Conservation (phyloP, 495 filamentous ascomycete genomes). For the Pyronema omphalodes region DNA sequence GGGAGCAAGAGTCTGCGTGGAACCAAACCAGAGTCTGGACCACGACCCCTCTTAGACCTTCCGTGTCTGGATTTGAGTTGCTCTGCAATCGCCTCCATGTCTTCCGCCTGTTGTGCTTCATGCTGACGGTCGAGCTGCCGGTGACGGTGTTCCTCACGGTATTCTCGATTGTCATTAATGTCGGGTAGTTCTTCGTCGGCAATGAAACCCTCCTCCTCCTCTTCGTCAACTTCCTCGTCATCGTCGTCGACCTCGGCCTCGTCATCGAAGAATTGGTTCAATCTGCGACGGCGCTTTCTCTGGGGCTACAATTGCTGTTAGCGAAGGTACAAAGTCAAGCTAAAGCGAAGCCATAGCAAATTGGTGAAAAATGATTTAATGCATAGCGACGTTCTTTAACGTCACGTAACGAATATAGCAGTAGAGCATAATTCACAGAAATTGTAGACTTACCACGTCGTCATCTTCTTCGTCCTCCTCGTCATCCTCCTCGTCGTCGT, state of each 20-base stretch:
- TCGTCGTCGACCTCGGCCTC: conserved; percentile 84
- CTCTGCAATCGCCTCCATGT: conserved; percentile 84
- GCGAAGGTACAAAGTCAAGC: background rate
- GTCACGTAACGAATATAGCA: no score
- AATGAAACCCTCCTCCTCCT: conserved; percentile 73
- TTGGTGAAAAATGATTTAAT: conserved; percentile 29
- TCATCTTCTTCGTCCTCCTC: conserved; percentile 33
- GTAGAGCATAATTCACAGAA: no score
- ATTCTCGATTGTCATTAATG: conserved; percentile 40
- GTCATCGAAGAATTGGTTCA: conserved; percentile 77
- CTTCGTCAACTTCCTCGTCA: conserved; percentile 68
- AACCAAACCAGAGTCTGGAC: conserved; percentile 46
- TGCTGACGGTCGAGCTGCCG: conserved; percentile 84
- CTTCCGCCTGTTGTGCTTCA: conserved; percentile 50
- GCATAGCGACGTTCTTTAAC: no score
- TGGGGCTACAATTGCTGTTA: conserved; percentile 5
- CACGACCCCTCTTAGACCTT: conserved; percentile 29
- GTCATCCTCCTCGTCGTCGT: conserved; percentile 33
- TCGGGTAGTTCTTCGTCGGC: conserved; percentile 63
- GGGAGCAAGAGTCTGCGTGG: conserved; percentile 81
- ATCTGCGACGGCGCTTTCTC: conserved; percentile 51
- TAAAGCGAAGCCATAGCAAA: conserved; percentile 12
- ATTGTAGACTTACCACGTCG: conserved; percentile 31
- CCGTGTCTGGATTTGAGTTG: conserved; percentile 71
- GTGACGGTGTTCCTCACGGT: conserved; percentile 69